Conservation (phyloP, 148 eudicot genomes). For the Camellia granthamiana region DNA sequence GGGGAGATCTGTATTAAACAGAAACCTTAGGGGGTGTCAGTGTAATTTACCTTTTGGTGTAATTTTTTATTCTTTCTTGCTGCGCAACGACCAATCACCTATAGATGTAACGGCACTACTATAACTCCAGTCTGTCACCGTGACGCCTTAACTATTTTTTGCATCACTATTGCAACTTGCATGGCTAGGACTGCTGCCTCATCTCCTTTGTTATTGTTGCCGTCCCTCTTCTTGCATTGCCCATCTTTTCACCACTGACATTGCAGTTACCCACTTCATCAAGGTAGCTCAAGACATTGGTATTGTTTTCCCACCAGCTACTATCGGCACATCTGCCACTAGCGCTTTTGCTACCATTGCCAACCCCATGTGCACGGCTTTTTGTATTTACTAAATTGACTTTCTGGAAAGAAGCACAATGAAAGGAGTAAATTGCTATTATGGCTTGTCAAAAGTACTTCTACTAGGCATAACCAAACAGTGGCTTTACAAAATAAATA, state of each 20-base stretch:
- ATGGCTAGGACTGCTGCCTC: neutral
- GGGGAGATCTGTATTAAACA: no score
- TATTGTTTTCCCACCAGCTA: neutral
- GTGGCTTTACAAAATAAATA: neutral
- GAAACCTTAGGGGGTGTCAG: no score
- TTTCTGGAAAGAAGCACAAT: neutral
- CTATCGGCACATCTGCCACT: neutral
- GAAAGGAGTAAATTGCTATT: conserved; percentile 3
- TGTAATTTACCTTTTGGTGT: no score
- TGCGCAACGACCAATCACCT: no score
- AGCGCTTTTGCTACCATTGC: no score
- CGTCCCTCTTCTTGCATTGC: neutral
- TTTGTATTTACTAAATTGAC: neutral
- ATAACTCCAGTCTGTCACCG: neutral
- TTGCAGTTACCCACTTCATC: neutral
- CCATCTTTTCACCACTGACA: neutral
- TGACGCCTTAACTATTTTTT: no score
- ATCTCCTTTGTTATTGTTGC: neutral
- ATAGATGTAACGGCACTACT: no score
- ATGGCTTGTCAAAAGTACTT: neutral
- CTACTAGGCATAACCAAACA: neutral
- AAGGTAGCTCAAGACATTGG: neutral
- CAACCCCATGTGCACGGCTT: no score
- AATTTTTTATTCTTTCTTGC: no score
- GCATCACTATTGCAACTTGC: neutral